phyloP scores from a whole-genome alignment of 2,329 filamentous ascomycete genomes.

The Sordariomycetes sp. region DNA sequence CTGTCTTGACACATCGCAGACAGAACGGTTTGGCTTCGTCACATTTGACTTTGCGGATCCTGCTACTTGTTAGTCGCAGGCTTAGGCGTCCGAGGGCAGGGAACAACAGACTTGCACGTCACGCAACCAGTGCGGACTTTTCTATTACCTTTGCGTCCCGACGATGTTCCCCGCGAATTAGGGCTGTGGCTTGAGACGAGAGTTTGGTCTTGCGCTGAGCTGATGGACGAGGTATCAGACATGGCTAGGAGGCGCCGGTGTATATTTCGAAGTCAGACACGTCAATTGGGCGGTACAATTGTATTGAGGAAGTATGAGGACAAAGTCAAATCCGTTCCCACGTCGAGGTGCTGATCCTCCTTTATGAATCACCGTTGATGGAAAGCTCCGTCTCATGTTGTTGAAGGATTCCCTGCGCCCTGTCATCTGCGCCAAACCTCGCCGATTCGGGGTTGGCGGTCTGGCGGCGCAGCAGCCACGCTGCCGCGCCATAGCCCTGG shows the following conservation, averaged over 20 bases:
- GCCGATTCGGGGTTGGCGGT: no score
- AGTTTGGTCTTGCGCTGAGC: neutral
- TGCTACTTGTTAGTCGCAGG: slow-evolving; percentile 38
- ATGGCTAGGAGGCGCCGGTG: no score
- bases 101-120: slow-evolving; percentile 45
- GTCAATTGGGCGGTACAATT: neutral
- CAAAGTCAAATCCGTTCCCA: no score
- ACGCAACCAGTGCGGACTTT: slow-evolving; percentile 41
- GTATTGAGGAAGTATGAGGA: neutral
- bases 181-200: neutral
- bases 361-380: no score
- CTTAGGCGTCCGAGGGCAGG: no score
- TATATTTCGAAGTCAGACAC: neutral
- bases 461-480: no score
- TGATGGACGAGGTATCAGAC: neutral
- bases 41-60: slow-evolving; percentile 47
- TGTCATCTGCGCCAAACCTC: no score
- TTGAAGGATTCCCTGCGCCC: no score
- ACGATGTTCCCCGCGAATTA: no score
- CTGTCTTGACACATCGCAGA: slow-evolving; percentile 42
- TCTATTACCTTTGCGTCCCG: slow-evolving; percentile 30
- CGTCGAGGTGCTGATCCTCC: no score
- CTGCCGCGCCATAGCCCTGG: no score
- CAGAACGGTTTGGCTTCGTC: slow-evolving; percentile 45
- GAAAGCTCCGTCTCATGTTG: no score